These are phyloP conservation scores for Scheffersomyces parashehatae DNA, from an alignment of 1,139 yeast genomes.

Conservation along the genomic window DNA sequence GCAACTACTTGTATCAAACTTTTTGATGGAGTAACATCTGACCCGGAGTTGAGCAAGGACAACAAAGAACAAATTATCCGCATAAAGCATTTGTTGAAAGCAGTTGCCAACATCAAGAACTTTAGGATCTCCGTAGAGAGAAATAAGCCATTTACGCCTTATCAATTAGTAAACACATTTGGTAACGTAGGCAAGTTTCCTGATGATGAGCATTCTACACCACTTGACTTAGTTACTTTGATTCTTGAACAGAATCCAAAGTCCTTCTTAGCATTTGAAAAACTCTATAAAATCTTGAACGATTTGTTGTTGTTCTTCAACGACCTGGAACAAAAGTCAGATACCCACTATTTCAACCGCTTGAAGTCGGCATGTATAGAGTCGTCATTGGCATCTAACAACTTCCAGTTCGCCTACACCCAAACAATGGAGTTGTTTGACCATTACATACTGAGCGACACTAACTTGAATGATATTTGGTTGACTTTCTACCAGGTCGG, in stretches of 20 bases:
- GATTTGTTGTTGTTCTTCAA: conserved; percentile 38
- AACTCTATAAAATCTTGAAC: conserved; percentile 41
- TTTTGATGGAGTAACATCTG: conserved; percentile 22
- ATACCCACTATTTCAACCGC: conserved; percentile 23
- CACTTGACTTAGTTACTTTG: conserved; percentile 29
- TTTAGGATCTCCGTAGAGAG: conserved; percentile 40
- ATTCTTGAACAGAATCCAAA: conserved; percentile 58
- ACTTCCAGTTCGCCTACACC: conserved; percentile 54
- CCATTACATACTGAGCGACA: conserved; percentile 13
- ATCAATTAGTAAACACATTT: conserved; percentile 25
- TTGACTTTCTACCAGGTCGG: conserved; percentile 64
- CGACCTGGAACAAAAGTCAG: conserved; percentile 1
- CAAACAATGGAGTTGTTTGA: conserved; percentile 32
- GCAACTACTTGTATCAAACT: conserved; percentile 43
- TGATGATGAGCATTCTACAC: conserved; percentile 16
- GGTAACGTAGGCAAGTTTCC: conserved; percentile 12
- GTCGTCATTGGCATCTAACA: conserved; percentile 53
- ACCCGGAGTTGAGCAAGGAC: conserved; percentile 8
- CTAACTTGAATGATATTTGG: conserved; percentile 48
- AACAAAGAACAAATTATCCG: conserved; percentile 19
- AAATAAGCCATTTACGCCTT: conserved; percentile 28
- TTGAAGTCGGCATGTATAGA: conserved; percentile 57
- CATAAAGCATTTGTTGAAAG: conserved; percentile 32
- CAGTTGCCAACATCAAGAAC: conserved; percentile 28
- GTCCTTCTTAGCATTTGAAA: conserved; percentile 51